Base-by-base conservation (phyloP, 2,329 filamentous ascomycete genomes). In the Botryotinia globosa region DNA sequence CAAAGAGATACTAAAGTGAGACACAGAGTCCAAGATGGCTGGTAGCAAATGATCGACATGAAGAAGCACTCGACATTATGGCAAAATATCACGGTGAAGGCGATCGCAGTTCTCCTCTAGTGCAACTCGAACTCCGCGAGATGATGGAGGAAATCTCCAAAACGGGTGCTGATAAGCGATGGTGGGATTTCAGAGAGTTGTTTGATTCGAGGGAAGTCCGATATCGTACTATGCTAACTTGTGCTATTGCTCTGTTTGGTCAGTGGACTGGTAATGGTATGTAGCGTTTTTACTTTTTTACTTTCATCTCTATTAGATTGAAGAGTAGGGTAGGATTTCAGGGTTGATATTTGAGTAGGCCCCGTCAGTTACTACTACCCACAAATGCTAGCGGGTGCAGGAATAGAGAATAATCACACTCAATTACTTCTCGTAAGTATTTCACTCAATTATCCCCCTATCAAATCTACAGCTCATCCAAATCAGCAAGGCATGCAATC, bases 31-130 rank as follows among this genome's bases (percentile, higher is more conserved):
- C 88, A 8, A 81, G 87, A 66, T 89, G 87, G 87, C 80, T 89
- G 29, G 86, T 87, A 74, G 84, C 85, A 59, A 84, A 88, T 69
- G 86, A 88, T 73, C 85, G 86, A 25, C 82, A 85, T 20, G 87
- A 89, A 20, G 84, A 89, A 74, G 88, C 87, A 0, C 81, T 85
- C 34, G 80, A 82, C 14, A 85, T 87, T 8, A 84, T 92, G 74
- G 84, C 86, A 8, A 86, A 85, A 73, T 89, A 88, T 76, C 90
- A 90, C 75, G 84, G 86, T 25, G 84, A 85, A 71, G 85, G 61
- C 10, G 9, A 71, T 1, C 61, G 44, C 4, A 3, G 66, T 12
- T 72, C 70, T 20, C 70, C 79, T 9, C 77, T 81, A 16, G 79
- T 80, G 22, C 75, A 78, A 44, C 75, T 80, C 5, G 75, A 78